Conservation (phyloP, 257 asterid species). For the Nicotiana sylvestris region DNA sequence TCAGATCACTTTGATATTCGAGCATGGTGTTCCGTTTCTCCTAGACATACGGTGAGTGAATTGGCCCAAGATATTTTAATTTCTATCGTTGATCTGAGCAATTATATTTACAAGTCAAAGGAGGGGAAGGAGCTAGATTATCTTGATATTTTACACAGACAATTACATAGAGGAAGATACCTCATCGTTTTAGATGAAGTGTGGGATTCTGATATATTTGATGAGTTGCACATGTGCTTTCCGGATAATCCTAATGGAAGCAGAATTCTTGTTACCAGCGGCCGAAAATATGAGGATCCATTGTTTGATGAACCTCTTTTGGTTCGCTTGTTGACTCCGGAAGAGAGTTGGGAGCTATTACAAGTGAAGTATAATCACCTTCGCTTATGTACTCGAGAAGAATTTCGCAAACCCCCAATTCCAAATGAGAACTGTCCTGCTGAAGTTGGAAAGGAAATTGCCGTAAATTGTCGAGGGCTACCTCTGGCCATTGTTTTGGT, state of each 20-base stretch:
- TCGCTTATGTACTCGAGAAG: background rate
- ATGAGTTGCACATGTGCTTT: slow-evolving; percentile 1
- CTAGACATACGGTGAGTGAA: background rate
- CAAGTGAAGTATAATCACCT: background rate
- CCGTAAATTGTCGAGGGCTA: slow-evolving; percentile 24
- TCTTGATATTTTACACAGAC: background rate
- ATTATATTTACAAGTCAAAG: background rate
- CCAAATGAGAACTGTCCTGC: background rate
- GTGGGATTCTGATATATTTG: slow-evolving; percentile 17
- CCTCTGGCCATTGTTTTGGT: slow-evolving; percentile 18
- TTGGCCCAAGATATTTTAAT: background rate
- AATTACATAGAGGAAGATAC: slow-evolving; percentile 20
- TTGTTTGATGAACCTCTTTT: background rate
- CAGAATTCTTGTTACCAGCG: slow-evolving; percentile 26
- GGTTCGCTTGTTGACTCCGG: background rate
- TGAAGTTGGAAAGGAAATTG: slow-evolving; percentile 12
- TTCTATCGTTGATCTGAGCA: background rate
- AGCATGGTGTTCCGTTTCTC: slow-evolving; percentile 25
- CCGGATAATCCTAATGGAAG: slow-evolving; percentile 22
- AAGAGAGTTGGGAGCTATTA: slow-evolving; percentile 24
- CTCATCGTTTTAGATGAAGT: slow-evolving; percentile 37
- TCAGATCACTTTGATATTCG: slow-evolving; percentile 12
- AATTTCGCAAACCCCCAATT: background rate
- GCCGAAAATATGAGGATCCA: background rate
- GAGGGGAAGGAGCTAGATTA: background rate